phyloP scores from a whole-genome alignment of 805 yeast genomes.

The Saccharomycopsis selenospora region DNA sequence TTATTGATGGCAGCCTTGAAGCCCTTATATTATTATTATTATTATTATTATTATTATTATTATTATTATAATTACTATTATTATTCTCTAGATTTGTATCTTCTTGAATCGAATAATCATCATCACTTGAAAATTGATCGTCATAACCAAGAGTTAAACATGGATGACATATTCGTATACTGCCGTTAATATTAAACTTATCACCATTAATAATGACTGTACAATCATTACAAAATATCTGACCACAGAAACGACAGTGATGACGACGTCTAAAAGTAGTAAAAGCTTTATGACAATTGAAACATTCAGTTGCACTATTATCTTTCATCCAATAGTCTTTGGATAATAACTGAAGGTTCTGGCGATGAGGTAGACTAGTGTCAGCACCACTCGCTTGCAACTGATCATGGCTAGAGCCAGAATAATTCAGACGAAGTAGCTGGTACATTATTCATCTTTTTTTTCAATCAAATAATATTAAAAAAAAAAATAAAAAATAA shows the following conservation, averaged over 20 bases:
- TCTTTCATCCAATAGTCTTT: conserved; percentile 95
- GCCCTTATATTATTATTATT: not conserved
- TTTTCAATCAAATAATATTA: too few species aligned
- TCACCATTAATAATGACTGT: conserved; percentile 65
- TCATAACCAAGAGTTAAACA: conserved; percentile 66
- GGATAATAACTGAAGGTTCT: conserved; percentile 23
- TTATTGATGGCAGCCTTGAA: too few species aligned
- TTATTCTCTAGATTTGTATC: conserved; percentile 14
- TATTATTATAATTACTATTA: conserved; percentile 14
- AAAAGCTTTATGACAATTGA: conserved; percentile 72
- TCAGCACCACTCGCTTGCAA: too few species aligned
- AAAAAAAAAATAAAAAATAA: too few species aligned
- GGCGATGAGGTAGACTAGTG: conserved; percentile 2
- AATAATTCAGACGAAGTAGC: conserved; percentile 1
- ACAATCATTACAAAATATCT: conserved; percentile 82
- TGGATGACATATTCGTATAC: conserved; percentile 68
- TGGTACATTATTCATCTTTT: conserved; percentile 1
- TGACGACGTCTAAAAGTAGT: conserved; percentile 86
- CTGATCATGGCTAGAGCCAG: conserved; percentile 2
- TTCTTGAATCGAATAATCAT: conserved; percentile 24
- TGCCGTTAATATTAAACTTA: conserved; percentile 55
- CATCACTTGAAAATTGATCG: conserved; percentile 48
- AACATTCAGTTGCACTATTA: conserved; percentile 82
- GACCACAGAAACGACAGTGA: conserved; percentile 95
- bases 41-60: conserved; percentile 8